These are phyloP conservation scores for Phragmites australis DNA, from an alignment of 176 grass and related monocot species.

Conservation along the genomic window DNA sequence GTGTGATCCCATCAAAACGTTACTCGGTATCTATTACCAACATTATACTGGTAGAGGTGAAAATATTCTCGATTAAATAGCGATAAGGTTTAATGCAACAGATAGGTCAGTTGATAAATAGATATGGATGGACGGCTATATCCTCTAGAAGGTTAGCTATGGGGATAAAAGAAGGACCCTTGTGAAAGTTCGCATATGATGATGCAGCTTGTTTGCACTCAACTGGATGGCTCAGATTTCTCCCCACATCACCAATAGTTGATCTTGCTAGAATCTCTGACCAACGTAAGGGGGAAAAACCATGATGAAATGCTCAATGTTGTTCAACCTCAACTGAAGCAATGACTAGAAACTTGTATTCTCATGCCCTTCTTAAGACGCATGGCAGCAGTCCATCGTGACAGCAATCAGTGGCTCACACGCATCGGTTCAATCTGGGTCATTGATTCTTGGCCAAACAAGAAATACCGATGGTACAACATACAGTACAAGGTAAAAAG, in stretches of 20 bases:
- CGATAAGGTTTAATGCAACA: not conserved
- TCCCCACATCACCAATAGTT: not conserved
- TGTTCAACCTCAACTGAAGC: not conserved
- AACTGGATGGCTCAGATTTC: not conserved
- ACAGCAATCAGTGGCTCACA: no score
- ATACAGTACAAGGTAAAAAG: no score
- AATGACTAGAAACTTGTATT: no score
- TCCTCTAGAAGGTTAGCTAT: not conserved
- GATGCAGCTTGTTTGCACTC: not conserved
- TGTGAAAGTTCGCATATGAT: not conserved
- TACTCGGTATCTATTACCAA: not conserved
- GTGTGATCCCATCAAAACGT: no score
- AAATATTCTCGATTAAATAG: not conserved
- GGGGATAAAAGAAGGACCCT: no score
- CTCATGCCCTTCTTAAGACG: no score
- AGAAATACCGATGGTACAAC: no score
- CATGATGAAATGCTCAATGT: not conserved
- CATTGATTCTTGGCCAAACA: no score
- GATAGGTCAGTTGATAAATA: not conserved
- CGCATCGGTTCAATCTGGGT: no score
- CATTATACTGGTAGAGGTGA: not conserved
- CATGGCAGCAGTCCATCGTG: no score
- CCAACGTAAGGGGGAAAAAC: not conserved
- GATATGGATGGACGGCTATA: not conserved
- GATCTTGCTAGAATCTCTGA: not conserved